A percentile compares a stretch with the other conserved stretches of the same genome.
These are phyloP conservation scores for Diplogelasinospora grovesii DNA, from an alignment of 495 filamentous ascomycete species.

Conservation along the genomic window DNA sequence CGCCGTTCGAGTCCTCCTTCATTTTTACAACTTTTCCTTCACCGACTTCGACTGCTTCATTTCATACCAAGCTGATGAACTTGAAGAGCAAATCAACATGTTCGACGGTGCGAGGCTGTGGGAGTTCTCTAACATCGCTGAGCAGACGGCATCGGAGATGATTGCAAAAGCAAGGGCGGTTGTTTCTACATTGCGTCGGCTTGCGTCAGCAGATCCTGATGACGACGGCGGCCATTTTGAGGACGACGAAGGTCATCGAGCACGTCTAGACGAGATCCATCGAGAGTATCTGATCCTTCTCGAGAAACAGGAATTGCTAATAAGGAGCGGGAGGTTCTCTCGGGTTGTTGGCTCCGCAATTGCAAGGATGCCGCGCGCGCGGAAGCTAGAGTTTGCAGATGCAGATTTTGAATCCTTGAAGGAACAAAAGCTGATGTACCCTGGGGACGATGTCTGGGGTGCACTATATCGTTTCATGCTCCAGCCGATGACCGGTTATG, in stretches of 20 bases:
- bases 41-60: not conserved
- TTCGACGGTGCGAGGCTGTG: too few relatives aligned
- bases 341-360: constrained; percentile 2
- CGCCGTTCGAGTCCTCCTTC: constrained; percentile 1
- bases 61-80: not conserved
- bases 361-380: constrained; percentile 6
- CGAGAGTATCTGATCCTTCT: constrained; percentile 2
- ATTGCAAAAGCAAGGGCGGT: too few relatives aligned
- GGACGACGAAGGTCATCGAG: not conserved
- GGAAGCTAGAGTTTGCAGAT: not conserved
- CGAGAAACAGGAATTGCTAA: not conserved
- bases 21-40: constrained; percentile 1
- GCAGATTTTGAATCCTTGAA: not conserved
- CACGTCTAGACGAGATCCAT: not conserved
- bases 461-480: not conserved
- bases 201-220: too few relatives aligned
- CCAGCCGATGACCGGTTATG: not conserved
- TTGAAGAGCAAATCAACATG: not conserved
- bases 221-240: too few relatives aligned
- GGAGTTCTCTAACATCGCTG: too few relatives aligned
- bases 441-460: not conserved
- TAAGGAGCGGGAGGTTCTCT: not conserved
- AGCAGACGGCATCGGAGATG: too few relatives aligned
- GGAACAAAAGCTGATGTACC: not conserved
- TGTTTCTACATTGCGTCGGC: too few relatives aligned